A percentile compares a stretch with the other conserved stretches of the same genome.
Evolutionary conservation across 345 rosid species (phyloP).

Genomic region (Gossypium herbaceum): DNA sequence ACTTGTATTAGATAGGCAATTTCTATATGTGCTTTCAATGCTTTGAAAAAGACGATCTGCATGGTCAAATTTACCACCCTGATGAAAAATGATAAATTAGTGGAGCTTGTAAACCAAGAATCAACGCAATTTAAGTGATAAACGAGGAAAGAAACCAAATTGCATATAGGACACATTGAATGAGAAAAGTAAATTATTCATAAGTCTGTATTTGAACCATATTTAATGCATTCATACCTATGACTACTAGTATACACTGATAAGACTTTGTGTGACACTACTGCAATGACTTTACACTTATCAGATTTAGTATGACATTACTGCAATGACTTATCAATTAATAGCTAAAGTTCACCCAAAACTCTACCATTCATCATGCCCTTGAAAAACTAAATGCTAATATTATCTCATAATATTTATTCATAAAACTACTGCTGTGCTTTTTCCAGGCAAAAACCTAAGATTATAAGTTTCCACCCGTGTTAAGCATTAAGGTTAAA

Average conservation of each 20-base stretch:
- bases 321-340: not conserved
- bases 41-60: conserved; percentile 99
- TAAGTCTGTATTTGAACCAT: not conserved
- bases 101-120: conserved; percentile 7
- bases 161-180: not conserved
- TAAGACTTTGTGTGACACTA: not conserved
- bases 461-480: not conserved
- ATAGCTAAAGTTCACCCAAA: not conserved
- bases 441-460: not conserved
- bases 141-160: conserved; percentile 3
- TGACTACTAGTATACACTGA: not conserved
- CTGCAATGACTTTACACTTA: not conserved
- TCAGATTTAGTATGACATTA: not conserved
- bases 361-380: not conserved
- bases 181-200: not conserved
- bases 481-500: not conserved
- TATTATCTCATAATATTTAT: not conserved
- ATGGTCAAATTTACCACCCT: conserved; percentile 99
- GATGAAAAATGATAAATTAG: conserved; percentile 25
- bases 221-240: not conserved
- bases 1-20: conserved; percentile 95
- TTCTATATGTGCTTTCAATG: conserved; percentile 73
- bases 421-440: not conserved
- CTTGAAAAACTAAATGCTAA: not conserved
- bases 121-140: not conserved